Evolutionary conservation across 768 basidiomycete genomes (phyloP).

Genomic region (Kwoniella dejecticola): DNA sequence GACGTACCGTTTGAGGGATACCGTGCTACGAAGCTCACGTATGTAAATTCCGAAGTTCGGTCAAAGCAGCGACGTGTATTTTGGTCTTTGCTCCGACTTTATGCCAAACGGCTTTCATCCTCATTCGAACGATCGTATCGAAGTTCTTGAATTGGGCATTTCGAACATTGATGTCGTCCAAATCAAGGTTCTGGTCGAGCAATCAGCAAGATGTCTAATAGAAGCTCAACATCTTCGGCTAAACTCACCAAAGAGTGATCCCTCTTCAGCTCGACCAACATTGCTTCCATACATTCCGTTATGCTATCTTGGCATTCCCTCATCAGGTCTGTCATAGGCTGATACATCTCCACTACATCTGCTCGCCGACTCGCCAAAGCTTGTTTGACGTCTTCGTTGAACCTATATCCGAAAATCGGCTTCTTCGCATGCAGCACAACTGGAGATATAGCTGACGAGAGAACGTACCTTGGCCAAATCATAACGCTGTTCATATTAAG

Average conservation of each 20-base stretch:
- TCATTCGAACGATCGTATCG: conserved; percentile 80
- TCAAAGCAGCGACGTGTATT: conserved; percentile 84
- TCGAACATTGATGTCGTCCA: conserved; percentile 89
- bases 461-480: conserved; percentile 78
- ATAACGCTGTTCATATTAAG: conserved; percentile 84
- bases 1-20: background rate
- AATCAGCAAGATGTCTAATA: background rate
- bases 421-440: no score
- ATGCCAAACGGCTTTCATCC: conserved; percentile 94
- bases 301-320: conserved; percentile 87
- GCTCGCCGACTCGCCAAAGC: conserved; percentile 79
- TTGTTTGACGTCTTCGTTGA: conserved; percentile 82
- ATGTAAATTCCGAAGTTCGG: conserved; percentile 77
- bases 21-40: conserved; percentile 64
- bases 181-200: conserved; percentile 69
- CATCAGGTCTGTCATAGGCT: conserved; percentile 82
- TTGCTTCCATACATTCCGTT: conserved; percentile 89
- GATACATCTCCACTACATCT: conserved; percentile 88
- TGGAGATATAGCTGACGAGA: no score
- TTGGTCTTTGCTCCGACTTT: conserved; percentile 91
- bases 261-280: conserved; percentile 83
- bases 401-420: conserved; percentile 60
- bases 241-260: conserved; percentile 69
- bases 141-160: conserved; percentile 94
- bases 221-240: background rate